Evolutionary conservation across 2,329 filamentous ascomycete species (phyloP), one percentile per base, ranked within the genome.

Genomic region (Lasiodiplodia hormozganensis): DNA sequence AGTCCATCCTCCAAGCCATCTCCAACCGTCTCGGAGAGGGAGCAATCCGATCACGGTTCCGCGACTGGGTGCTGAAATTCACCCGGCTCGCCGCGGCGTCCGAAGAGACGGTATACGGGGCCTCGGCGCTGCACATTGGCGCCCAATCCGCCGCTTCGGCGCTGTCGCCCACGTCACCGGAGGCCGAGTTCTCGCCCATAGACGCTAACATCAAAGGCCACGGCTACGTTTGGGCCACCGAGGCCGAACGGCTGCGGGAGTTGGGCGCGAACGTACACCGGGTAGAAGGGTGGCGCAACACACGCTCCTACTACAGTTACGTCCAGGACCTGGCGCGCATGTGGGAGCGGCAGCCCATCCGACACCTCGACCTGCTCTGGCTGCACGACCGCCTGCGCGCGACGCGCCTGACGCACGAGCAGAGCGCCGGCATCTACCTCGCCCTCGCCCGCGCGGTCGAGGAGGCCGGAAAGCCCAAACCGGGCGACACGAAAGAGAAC

Each of bases 271-370:
- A 97, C 70, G 93, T 96, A 57, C 93, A 92, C 68, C 87, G 96
- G 68, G 96, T 99, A 70, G 96, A 99, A 82, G 96, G 95, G 68
- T 99, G 96, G 96, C 89, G 96, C 73, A 96, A 93, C 71, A 98
- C 96, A 1, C 87, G 96, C 70, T 97, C 93, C 75, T 99, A 99
- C 77, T 97, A 96, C 81, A 94, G 92, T 72, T 98, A 93, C 77
- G 95, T 98, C 71, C 93, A 97, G 57, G 79, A 82, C 69, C 71
- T 80, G 0, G 79, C 77, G 36, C 71, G 75, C 31, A 66, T 72
- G 16, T 82, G 79, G 79, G 74, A 76, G 16, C 77, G 76, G 60
- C 69, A 88, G 51, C 91, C 92, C 0, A 85, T 95, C 52, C 92
- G 93, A 72, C 88, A 89, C n/a, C 85, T 96, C 21, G 96, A 99